These are phyloP conservation scores for Danielia oregonensis DNA, from an alignment of 805 yeast species.

Conservation along the genomic window DNA sequence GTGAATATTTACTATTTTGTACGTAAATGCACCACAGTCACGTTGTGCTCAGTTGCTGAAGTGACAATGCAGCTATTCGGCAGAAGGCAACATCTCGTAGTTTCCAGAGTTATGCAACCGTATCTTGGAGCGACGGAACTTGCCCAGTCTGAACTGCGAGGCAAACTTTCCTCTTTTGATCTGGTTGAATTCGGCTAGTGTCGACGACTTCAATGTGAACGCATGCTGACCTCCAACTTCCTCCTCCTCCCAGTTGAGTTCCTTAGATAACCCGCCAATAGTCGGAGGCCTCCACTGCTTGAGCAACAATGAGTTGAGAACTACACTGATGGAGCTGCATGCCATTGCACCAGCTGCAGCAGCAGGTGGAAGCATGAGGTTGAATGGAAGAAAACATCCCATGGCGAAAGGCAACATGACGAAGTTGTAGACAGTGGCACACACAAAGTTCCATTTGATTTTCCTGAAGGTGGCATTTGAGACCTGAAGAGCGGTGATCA, in stretches of 20 bases:
- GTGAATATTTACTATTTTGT: conserved; percentile 15
- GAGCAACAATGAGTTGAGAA: conserved; percentile 69
- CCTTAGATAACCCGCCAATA: conserved; percentile 4
- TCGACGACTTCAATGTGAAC: conserved; percentile 12
- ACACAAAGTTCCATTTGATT: conserved; percentile 75
- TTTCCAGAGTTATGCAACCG: not conserved
- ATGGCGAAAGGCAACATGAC: conserved; percentile 91
- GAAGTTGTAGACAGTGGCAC: conserved; percentile 83
- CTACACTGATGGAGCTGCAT: conserved; percentile 84
- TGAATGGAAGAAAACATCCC: conserved; percentile 80
- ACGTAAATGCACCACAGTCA: conserved; percentile 4
- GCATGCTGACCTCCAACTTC: conserved; percentile 8
- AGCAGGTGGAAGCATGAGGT: conserved; percentile 76
- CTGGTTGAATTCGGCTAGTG: conserved; percentile 12
- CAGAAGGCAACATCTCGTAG: conserved; percentile 3
- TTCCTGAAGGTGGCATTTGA: conserved; percentile 66
- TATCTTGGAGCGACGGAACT: not conserved
- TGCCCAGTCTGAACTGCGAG: not conserved
- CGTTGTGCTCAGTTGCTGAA: not conserved
- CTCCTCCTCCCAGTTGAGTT: conserved; percentile 5
- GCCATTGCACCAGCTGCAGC: conserved; percentile 94
- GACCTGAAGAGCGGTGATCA: conserved; percentile 61
- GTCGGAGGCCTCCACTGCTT: conserved; percentile 55
- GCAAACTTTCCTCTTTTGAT: conserved; percentile 3
- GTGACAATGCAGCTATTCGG: not conserved